Percentiles rank a stretch among this genome's conserved stretches.
These are phyloP conservation scores for Heimioporus sp. DNA, from an alignment of 768 basidiomycete species.

Conservation along the genomic window DNA sequence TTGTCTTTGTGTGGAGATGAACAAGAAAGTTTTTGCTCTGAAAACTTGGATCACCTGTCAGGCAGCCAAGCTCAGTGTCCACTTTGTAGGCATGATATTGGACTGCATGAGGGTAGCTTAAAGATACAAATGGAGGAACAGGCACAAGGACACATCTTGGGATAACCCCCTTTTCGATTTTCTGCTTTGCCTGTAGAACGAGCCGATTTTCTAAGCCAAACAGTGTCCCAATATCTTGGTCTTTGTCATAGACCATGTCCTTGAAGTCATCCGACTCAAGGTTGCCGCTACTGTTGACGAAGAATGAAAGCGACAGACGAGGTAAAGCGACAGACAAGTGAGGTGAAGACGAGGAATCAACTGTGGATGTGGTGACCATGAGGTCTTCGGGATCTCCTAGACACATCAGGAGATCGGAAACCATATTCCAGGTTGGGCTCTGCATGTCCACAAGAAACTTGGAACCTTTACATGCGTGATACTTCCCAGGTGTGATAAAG, in stretches of 20 bases:
- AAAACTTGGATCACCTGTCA: neutral
- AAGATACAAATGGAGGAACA: too few relatives aligned
- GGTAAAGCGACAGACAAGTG: neutral
- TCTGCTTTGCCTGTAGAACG: neutral
- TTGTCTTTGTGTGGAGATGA: neutral
- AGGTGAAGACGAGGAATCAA: neutral
- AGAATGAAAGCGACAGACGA: neutral
- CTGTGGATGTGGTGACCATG: slow-evolving; percentile 6
- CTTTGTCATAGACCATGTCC: neutral
- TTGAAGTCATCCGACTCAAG: neutral
- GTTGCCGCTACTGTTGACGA: neutral
- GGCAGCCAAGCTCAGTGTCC: neutral
- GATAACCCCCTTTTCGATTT: neutral
- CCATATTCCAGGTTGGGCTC: slow-evolving; percentile 20
- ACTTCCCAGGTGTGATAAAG: neutral
- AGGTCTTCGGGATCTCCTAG: slow-evolving; percentile 6
- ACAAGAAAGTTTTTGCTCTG: neutral
- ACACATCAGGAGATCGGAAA: slow-evolving; percentile 9
- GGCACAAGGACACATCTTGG: neutral
- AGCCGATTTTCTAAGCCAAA: neutral
- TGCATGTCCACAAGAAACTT: slow-evolving; percentile 15
- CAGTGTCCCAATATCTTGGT: neutral
- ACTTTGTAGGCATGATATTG: neutral
- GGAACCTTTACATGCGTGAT: neutral
- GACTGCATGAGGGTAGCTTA: too few relatives aligned